Evolutionary conservation across 78 protist species (phyloP).

Genomic region (Dictyostelium capitatum): DNA sequence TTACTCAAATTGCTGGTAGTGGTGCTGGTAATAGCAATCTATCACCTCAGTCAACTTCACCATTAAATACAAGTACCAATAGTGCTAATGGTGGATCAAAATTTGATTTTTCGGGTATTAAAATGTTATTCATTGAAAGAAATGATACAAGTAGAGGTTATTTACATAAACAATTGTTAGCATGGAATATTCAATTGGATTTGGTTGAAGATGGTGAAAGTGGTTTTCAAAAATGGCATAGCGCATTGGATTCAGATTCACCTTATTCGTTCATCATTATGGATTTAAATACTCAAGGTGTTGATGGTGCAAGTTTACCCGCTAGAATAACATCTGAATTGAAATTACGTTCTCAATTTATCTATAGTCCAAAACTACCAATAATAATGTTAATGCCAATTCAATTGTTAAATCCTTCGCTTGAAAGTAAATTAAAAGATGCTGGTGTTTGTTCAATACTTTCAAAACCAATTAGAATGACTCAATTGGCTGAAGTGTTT

Average conservation of each 20-base stretch:
- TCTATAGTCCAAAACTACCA: background rate
- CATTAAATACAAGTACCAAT: background rate
- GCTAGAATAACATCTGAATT: slow-evolving; percentile 21
- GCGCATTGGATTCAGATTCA: background rate
- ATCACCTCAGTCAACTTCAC: background rate
- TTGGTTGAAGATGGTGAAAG: slow-evolving; percentile 27
- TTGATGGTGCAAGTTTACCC: slow-evolving; percentile 7
- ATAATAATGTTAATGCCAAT: slow-evolving; percentile 21
- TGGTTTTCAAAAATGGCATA: slow-evolving; percentile 15
- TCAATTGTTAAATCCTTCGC: background rate
- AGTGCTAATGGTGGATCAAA: slow-evolving; percentile 4
- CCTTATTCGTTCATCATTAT: slow-evolving; percentile 47
- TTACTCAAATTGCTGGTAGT: background rate
- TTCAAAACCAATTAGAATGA: slow-evolving; percentile 22
- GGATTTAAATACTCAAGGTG: slow-evolving; percentile 29
- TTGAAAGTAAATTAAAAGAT: background rate
- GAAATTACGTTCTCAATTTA: background rate
- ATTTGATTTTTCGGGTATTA: slow-evolving; percentile 21
- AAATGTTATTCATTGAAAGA: slow-evolving; percentile 48
- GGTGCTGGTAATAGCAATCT: background rate
- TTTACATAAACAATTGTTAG: slow-evolving; percentile 12
- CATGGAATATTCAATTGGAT: slow-evolving; percentile 51
- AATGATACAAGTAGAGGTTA: slow-evolving; percentile 24
- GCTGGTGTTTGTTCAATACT: slow-evolving; percentile 24
- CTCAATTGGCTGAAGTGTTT: background rate